These are phyloP conservation scores for Boletus reticulatus DNA, from an alignment of 768 basidiomycete genomes.

Conservation along the genomic window DNA sequence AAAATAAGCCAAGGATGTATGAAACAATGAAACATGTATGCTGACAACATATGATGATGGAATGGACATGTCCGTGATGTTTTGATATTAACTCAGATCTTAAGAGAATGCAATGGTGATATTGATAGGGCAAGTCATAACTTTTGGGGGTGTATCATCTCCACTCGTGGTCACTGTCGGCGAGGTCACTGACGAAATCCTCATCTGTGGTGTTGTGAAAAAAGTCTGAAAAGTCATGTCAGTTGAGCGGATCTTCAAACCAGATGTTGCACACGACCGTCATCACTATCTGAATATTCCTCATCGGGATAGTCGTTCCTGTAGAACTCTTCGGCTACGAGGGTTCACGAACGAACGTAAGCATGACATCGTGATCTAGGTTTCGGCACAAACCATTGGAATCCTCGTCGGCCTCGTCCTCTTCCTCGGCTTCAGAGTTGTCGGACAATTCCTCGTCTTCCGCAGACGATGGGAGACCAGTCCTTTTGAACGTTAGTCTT, in stretches of 20 bases:
- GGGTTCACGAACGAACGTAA: not conserved
- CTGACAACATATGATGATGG: constrained; percentile 12
- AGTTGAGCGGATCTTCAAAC: not conserved
- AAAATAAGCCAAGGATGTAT: constrained; percentile 1
- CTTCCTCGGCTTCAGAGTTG: constrained; percentile 61
- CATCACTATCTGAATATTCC: constrained; percentile 43
- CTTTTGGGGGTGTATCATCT: constrained; percentile 20
- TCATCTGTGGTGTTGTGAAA: constrained; percentile 57
- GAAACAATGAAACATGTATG: constrained; percentile 20
- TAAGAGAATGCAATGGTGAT: constrained; percentile 18
- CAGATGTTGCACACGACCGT: constrained; percentile 33
- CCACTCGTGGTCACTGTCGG: constrained; percentile 33
- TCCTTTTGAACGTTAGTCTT: constrained; percentile 36
- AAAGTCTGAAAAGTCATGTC: constrained; percentile 41
- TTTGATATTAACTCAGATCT: constrained; percentile 18
- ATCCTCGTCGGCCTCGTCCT: constrained; percentile 80
- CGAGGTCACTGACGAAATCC: constrained; percentile 33
- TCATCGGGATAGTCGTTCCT: constrained; percentile 86
- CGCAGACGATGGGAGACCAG: constrained; percentile 59
- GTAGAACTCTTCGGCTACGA: constrained; percentile 75
- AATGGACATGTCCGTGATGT: constrained; percentile 16
- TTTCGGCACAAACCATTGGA: constrained; percentile 60
- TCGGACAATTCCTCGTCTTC: constrained; percentile 55
- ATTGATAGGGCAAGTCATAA: constrained; percentile 6
- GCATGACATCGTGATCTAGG: not conserved